Evolutionary conservation across 2,329 filamentous ascomycete genomes (phyloP).

Genomic region (Harringtonia lauricola): DNA sequence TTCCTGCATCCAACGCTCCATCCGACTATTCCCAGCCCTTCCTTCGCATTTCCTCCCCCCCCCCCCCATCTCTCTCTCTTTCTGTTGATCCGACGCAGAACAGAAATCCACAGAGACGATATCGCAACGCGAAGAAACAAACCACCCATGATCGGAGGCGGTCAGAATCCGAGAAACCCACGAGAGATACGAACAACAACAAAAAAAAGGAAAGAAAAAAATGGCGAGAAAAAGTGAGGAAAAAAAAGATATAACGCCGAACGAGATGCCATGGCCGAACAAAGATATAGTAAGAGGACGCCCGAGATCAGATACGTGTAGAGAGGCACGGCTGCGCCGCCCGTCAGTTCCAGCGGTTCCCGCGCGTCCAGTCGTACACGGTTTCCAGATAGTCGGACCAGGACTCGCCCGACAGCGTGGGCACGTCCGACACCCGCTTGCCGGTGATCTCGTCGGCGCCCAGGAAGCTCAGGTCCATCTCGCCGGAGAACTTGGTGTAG

Average conservation of each 20-base stretch:
- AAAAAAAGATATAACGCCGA: no score
- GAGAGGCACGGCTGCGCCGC: no score
- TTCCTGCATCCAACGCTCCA: no score
- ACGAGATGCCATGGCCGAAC: not conserved
- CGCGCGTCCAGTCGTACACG: conserved; percentile 13
- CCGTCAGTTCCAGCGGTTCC: conserved; percentile 11
- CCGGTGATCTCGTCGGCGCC: conserved; percentile 14
- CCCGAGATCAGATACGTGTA: not conserved
- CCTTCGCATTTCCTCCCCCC: no score
- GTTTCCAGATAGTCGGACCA: conserved; percentile 17
- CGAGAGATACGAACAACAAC: not conserved
- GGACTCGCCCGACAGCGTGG: conserved; percentile 7
- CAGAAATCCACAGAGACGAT: no score
- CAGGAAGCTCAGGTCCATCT: conserved; percentile 14
- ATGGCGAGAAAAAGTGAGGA: not conserved
- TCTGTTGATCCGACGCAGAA: no score
- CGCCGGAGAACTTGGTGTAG: conserved; percentile 16
- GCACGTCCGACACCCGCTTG: conserved; percentile 13
- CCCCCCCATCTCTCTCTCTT: no score
- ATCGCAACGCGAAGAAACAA: no score
- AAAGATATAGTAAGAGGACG: not conserved
- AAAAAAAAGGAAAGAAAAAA: not conserved
- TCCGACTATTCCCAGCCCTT: no score
- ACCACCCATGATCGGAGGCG: no score
- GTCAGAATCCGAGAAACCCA: no score